Evolutionary conservation across 495 filamentous ascomycete genomes (phyloP).

Genomic region (Pyrenopolyporus hunteri): DNA sequence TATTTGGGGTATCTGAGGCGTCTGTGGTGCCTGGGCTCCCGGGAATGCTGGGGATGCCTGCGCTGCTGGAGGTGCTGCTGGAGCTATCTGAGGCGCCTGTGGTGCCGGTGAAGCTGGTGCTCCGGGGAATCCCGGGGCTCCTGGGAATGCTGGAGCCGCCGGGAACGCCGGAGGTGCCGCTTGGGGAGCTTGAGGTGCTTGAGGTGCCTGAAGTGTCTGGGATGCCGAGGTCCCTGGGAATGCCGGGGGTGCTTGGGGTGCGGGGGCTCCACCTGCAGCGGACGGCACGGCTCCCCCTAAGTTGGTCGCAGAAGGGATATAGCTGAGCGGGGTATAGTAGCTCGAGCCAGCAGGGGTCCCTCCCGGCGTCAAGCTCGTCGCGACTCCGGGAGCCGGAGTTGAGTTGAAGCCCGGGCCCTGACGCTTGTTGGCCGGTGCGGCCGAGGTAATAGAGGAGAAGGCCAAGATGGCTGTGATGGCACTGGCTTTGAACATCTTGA

Average conservation of each 20-base stretch:
- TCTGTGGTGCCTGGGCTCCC: too few relatives aligned
- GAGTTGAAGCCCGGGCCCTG: not conserved
- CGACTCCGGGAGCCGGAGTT: not conserved
- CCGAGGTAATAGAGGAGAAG: conserved; percentile 25
- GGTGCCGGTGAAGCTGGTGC: not conserved
- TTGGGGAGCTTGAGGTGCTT: too few relatives aligned
- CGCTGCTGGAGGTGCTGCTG: too few relatives aligned
- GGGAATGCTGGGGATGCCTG: too few relatives aligned
- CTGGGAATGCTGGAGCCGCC: too few relatives aligned
- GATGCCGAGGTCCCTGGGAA: not conserved
- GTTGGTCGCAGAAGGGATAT: not conserved
- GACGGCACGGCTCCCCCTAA: not conserved
- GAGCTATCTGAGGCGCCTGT: too few relatives aligned
- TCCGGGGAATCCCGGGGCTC: too few relatives aligned
- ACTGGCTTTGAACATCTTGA: conserved; percentile 23
- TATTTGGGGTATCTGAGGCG: too few relatives aligned
- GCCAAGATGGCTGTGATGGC: conserved; percentile 38
- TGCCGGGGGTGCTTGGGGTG: too few relatives aligned
- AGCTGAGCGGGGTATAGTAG: conserved; percentile 17
- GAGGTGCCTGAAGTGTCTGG: too few relatives aligned
- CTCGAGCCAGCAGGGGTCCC: not conserved
- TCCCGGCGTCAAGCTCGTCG: not conserved
- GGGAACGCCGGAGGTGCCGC: too few relatives aligned
- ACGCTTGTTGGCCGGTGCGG: conserved; percentile 21
- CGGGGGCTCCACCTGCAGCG: not conserved